Evolutionary conservation across 192 early-diverging fungal species (phyloP), one percentile per base, ranked within the genome.

Genomic region (Umbelopsis isabellina): DNA sequence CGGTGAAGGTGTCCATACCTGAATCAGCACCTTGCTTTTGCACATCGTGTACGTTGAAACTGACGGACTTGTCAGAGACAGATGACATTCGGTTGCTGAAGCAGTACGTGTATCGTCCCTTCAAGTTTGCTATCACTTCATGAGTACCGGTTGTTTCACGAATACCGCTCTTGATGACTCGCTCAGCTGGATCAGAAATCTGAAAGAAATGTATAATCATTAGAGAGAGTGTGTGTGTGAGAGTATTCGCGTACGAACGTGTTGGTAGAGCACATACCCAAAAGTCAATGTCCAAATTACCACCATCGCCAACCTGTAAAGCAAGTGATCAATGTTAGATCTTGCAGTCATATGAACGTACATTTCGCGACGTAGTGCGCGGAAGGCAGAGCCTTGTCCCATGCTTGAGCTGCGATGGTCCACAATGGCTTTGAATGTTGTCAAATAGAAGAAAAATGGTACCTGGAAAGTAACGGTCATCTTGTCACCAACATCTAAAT

Each of bases 31-130:
- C 76, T 53, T 74, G 66, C 68, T 81, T 65, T 58, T 83, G 67
- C 18, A 83, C 49, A 46, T 84, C 84, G 46, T 82, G 72, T 25
- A 80, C 80, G 69, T 87, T 87, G 74, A 91, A 92, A 25, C 82
- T 76, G 25, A 93, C 66, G 25, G 68, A 68, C 81, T 90, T 90
- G 6, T 86, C 88, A 22, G 83, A 76, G 68, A 84, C 33, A 23
- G 84, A 76, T n/a, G 85, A 87, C 79, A 88, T 85, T 35, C 80
- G 73, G 79, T 94, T 94, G 72, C 85, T 88, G 78, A 94, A 94
- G 79, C 93, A 94, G 77, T 89, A 91, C 13, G 79, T 82, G 70
- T 92, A 84, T 68, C 81, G 79, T 53, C 93, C 93, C 22, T 78
- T 77, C 7, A 49, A 22, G 23, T 79, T 76, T 20, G 91, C 87